Evolutionary conservation across 2,329 filamentous ascomycete species (phyloP).

Genomic region (Colletotrichum tofieldiae): DNA sequence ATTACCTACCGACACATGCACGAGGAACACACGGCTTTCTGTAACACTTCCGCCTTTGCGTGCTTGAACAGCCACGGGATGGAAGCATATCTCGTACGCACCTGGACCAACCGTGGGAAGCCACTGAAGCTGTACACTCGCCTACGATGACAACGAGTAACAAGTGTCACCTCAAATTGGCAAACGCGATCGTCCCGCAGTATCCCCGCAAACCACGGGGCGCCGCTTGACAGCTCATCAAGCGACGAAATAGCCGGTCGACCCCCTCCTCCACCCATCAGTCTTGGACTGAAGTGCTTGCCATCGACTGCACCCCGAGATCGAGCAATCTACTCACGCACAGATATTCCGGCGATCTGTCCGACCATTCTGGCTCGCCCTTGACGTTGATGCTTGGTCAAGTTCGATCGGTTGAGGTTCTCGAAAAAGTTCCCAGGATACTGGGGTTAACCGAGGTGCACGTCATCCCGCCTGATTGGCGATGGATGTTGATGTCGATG

Average conservation of each 20-base stretch:
- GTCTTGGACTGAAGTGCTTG: conserved; percentile 9
- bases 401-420: conserved; percentile 33
- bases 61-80: background rate
- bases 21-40: background rate
- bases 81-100: conserved; percentile 2
- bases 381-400: conserved; percentile 5
- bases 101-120: background rate
- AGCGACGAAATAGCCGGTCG: conserved; percentile 30
- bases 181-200: conserved; percentile 35
- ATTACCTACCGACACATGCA: background rate
- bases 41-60: conserved; percentile 10
- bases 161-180: conserved; percentile 32
- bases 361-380: conserved; percentile 32
- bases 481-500: conserved; percentile 35
- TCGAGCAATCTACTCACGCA: conserved; percentile 25
- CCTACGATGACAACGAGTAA: background rate
- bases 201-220: conserved; percentile 40
- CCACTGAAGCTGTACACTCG: background rate
- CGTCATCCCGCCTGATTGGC: conserved; percentile 42
- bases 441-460: conserved; percentile 42
- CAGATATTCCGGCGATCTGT: conserved; percentile 36
- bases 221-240: conserved; percentile 33
- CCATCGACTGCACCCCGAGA: conserved; percentile 20
- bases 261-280: conserved; percentile 16
- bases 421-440: conserved; percentile 39